Percentiles rank a stretch among this genome's conserved stretches.
Conservation (phyloP, 768 basidiomycete species). For the Pulveroboletus sp. region DNA sequence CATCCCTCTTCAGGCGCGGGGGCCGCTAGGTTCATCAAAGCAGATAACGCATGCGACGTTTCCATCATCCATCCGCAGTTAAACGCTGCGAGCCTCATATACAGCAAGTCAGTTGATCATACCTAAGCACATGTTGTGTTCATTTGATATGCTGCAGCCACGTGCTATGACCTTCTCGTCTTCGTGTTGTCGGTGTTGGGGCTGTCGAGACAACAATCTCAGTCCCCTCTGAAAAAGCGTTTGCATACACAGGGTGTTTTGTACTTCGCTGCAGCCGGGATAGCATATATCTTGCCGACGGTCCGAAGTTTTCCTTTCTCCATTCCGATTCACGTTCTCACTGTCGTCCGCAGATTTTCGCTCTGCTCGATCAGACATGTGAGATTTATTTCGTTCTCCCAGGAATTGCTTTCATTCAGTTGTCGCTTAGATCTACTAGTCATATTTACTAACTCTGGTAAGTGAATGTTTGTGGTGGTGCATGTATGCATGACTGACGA, state of each 20-base stretch:
- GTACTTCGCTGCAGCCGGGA: constrained; percentile 12
- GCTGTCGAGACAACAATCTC: constrained; percentile 6
- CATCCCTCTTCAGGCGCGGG: constrained; percentile 5
- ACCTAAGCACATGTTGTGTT: not conserved
- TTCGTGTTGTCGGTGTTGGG: constrained; percentile 15
- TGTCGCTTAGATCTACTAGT: not conserved
- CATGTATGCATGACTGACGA: not conserved
- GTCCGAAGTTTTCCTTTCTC: not conserved
- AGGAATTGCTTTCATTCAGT: not conserved
- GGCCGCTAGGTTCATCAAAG: not conserved
- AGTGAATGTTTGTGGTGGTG: not conserved
- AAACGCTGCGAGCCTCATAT: constrained; percentile 1
- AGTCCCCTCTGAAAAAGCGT: constrained; percentile 13
- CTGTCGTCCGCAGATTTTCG: constrained; percentile 4
- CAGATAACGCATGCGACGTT: not conserved
- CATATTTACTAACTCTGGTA: not conserved
- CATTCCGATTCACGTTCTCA: not conserved
- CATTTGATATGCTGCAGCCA: constrained; percentile 10
- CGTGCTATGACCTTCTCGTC: constrained; percentile 18
- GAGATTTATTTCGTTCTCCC: not conserved
- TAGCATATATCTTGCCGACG: constrained; percentile 13
- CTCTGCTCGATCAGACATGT: not conserved
- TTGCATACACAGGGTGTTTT: constrained; percentile 16
- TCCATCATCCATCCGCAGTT: not conserved
- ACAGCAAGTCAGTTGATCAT: constrained; percentile 10